phyloP scores from a whole-genome alignment of 805 yeast species.

The Yarrowia sp. region DNA sequence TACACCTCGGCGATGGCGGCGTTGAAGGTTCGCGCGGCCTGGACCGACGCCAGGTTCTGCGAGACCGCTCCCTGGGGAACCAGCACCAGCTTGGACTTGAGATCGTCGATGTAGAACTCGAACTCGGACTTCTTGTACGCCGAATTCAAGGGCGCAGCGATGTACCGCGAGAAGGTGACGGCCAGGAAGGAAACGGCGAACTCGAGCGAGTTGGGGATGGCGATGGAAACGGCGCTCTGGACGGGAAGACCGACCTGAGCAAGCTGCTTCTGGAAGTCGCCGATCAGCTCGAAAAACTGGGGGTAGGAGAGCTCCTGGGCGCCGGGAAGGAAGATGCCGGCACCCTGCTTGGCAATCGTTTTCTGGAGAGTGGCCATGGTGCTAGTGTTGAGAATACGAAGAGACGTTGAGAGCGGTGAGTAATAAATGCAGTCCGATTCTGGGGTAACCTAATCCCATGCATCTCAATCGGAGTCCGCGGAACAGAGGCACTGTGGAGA shows the following conservation, averaged over 20 bases:
- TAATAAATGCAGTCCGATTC: not conserved
- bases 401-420: not conserved
- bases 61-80: slow-evolving; percentile 53
- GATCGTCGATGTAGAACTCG: slow-evolving; percentile 61
- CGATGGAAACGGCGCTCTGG: slow-evolving; percentile 55
- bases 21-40: slow-evolving; percentile 49
- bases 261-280: slow-evolving; percentile 48
- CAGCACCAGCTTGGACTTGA: slow-evolving; percentile 55
- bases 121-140: slow-evolving; percentile 60
- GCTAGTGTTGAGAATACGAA: too few species aligned
- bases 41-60: slow-evolving; percentile 45
- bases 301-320: slow-evolving; percentile 48
- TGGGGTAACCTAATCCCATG: slow-evolving; percentile 4
- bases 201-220: slow-evolving; percentile 61
- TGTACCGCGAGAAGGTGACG: slow-evolving; percentile 52
- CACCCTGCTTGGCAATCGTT: slow-evolving; percentile 11
- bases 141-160: slow-evolving; percentile 71
- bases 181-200: slow-evolving; percentile 57
- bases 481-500: not conserved
- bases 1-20: slow-evolving; percentile 54
- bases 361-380: slow-evolving; percentile 31
- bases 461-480: not conserved
- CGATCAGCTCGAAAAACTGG: slow-evolving; percentile 46
- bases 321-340: slow-evolving; percentile 46
- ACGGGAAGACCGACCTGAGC: slow-evolving; percentile 39